Evolutionary conservation across 1,284 basidiomycete genomes (phyloP).

Genomic region (Peniophora sp.): DNA sequence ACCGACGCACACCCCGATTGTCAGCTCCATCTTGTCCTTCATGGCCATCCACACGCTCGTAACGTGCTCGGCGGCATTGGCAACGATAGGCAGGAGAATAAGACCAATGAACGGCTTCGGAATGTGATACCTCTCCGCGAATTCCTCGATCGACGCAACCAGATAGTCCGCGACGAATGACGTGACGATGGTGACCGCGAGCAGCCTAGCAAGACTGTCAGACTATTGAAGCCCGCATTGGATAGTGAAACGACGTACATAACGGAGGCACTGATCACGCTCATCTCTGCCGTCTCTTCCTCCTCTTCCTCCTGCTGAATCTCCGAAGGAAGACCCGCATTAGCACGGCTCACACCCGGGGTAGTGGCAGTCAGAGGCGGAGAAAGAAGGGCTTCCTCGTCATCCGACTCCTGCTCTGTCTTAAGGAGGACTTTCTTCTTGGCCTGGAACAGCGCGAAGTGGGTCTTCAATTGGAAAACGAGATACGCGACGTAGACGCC

Average conservation of each 20-base stretch:
- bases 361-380: neutral
- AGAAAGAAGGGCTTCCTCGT: neutral
- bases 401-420: neutral
- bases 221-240: neutral
- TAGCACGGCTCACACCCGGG: neutral
- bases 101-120: constrained; percentile 80
- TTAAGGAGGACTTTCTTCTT: constrained; percentile 6
- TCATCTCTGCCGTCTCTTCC: constrained; percentile 60
- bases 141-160: constrained; percentile 88
- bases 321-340: neutral
- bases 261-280: constrained; percentile 50
- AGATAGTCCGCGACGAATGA: constrained; percentile 82
- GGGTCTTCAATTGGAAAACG: constrained; percentile 60
- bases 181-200: constrained; percentile 70
- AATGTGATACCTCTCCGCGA: constrained; percentile 70
- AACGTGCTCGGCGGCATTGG: constrained; percentile 75
- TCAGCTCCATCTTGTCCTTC: constrained; percentile 82
- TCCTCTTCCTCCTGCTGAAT: constrained; percentile 27
- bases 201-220: constrained; percentile 31
- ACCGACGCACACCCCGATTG: constrained; percentile 86
- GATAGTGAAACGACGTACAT: constrained; percentile 29
- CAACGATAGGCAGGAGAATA: constrained; percentile 67
- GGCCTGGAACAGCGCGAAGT: constrained; percentile 39
- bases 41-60: constrained; percentile 89
- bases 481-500: constrained; percentile 79